These are phyloP conservation scores for Zygoascus ofunaensis DNA, from an alignment of 805 yeast species.

Conservation along the genomic window DNA sequence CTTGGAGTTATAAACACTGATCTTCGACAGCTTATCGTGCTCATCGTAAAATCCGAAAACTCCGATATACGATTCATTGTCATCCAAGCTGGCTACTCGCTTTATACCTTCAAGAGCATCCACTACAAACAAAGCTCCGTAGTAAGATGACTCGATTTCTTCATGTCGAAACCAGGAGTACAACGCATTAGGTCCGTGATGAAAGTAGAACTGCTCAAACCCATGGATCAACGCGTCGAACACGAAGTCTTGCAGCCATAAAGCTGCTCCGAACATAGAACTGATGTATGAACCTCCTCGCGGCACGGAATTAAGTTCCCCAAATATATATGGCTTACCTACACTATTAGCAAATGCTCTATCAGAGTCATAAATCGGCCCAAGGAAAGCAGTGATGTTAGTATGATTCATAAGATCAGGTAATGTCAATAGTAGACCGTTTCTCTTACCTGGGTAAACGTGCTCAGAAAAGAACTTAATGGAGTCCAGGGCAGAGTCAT, in stretches of 20 bases:
- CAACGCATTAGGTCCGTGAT: background rate
- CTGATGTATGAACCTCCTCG: background rate
- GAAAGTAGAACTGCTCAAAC: background rate
- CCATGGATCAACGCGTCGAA: background rate
- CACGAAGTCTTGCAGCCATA: slow-evolving; percentile 2
- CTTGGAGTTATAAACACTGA: background rate
- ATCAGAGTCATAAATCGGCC: background rate
- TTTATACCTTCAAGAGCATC: background rate
- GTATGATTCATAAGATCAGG: slow-evolving; percentile 1
- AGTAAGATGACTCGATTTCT: background rate
- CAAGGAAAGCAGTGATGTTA: background rate
- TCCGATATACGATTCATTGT: background rate
- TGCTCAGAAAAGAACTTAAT: background rate
- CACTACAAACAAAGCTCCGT: background rate
- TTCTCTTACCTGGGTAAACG: background rate
- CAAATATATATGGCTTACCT: background rate
- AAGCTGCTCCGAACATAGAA: background rate
- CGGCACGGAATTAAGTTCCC: background rate
- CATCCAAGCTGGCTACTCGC: background rate
- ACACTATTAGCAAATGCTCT: background rate
- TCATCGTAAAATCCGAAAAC: background rate
- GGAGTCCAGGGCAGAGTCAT: slow-evolving; percentile 1
- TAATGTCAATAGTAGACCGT: background rate
- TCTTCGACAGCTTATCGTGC: background rate
- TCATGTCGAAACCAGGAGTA: background rate